Evolutionary conservation across 495 filamentous ascomycete species (phyloP).

Genomic region (Mycothermus thermophilus): DNA sequence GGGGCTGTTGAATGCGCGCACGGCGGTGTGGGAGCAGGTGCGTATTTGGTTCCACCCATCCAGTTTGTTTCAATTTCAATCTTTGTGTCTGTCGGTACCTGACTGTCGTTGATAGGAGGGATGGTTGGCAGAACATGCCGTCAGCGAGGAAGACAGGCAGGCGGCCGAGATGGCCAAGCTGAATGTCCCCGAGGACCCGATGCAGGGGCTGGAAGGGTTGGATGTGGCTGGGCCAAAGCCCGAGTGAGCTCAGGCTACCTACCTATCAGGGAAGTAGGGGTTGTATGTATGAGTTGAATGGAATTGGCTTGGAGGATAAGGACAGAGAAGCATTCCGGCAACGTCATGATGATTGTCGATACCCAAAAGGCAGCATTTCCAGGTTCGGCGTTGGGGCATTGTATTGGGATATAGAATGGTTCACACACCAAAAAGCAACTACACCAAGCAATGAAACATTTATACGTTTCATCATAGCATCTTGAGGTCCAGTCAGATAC

Average conservation of each 20-base stretch:
- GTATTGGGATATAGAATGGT: no score
- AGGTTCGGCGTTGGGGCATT: no score
- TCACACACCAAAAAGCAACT: no score
- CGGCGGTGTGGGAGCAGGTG: slow-evolving; percentile 98
- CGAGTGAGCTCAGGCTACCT: slow-evolving; percentile 33
- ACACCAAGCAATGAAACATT: no score
- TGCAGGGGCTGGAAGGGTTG: slow-evolving; percentile 86
- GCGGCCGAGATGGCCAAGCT: slow-evolving; percentile 44
- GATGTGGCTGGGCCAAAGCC: slow-evolving; percentile 88
- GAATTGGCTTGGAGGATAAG: no score
- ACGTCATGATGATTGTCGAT: no score
- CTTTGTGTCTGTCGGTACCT: slow-evolving; percentile 5
- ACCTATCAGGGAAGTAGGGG: neutral
- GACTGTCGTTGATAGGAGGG: slow-evolving; percentile 51
- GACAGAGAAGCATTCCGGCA: no score
- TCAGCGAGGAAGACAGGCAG: slow-evolving; percentile 69
- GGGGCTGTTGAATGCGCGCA: slow-evolving; percentile 80
- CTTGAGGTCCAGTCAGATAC: no score
- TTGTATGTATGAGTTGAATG: neutral
- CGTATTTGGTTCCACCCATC: no score
- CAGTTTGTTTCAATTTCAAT: no score
- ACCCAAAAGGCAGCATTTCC: neutral
- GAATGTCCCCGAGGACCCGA: slow-evolving; percentile 62
- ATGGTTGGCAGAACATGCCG: slow-evolving; percentile 81
- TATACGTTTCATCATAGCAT: no score